phyloP scores from a whole-genome alignment of 2,329 filamentous ascomycete species.

The Kalmusia sp. region DNA sequence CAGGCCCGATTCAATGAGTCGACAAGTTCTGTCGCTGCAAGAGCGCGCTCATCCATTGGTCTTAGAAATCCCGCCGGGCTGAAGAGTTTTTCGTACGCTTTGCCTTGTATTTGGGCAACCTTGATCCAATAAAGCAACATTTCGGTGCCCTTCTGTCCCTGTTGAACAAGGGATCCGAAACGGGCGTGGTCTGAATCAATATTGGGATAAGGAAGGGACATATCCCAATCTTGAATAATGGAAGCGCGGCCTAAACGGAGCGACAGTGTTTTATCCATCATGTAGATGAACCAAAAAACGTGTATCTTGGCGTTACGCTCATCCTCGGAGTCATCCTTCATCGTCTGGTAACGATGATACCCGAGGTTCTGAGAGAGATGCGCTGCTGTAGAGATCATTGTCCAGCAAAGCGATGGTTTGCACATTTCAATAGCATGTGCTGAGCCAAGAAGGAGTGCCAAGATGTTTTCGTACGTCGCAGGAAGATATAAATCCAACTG shows the following conservation, averaged over 20 bases:
- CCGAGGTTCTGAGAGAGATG: conserved; percentile 41
- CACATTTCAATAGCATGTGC: conserved; percentile 42
- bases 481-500: conserved; percentile 42
- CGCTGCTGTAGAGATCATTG: conserved; percentile 39
- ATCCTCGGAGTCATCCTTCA: conserved; percentile 40
- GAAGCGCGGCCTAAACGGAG: conserved; percentile 46
- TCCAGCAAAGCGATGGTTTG: conserved; percentile 45
- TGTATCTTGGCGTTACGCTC: conserved; percentile 38
- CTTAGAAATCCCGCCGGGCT: conserved; percentile 42
- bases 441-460: conserved; percentile 41
- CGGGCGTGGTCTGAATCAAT: conserved; percentile 12
- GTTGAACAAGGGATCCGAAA: conserved; percentile 17
- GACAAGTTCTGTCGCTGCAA: conserved; percentile 34
- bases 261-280: conserved; percentile 48
- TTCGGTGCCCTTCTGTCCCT: conserved; percentile 19
- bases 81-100: conserved; percentile 46
- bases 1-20: conserved; percentile 35
- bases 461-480: conserved; percentile 45
- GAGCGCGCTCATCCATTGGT: conserved; percentile 32
- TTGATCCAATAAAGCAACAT: conserved; percentile 45
- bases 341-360: conserved; percentile 44
- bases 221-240: conserved; percentile 49
- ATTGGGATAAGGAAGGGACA: conserved; percentile 31
- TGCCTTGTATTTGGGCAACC: conserved; percentile 42
- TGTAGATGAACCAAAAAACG: conserved; percentile 48